A percentile compares a stretch with the other conserved stretches of the same genome.
phyloP scores from a whole-genome alignment of 2,329 filamentous ascomycete genomes.

The Dactylellina cionopaga region DNA sequence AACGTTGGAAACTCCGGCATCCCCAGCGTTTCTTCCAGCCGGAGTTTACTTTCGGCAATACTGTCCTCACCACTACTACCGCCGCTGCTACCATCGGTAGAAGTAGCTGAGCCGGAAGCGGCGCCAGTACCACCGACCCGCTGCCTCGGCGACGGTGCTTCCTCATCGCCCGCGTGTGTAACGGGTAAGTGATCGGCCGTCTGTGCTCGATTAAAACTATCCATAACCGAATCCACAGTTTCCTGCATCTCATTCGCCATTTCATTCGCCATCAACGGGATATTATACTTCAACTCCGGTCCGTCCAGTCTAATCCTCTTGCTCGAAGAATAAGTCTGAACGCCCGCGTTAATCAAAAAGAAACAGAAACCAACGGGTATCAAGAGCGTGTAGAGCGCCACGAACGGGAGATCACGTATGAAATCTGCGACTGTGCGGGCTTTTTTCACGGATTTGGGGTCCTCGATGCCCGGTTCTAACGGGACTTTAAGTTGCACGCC shows the following conservation, averaged over 20 bases:
- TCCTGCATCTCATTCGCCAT: conserved; percentile 79
- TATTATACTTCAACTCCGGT: conserved; percentile 72
- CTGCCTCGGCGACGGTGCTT: background rate
- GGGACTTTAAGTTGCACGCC: conserved; percentile 59
- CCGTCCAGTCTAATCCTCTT: conserved; percentile 77
- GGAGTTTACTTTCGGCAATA: conserved; percentile 24
- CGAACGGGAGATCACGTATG: conserved; percentile 70
- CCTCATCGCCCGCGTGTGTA: conserved; percentile 52
- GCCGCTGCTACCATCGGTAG: background rate
- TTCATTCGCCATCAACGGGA: conserved; percentile 70
- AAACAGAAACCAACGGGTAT: conserved; percentile 76
- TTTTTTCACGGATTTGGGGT: background rate
- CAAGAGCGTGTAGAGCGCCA: conserved; percentile 73
- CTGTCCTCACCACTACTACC: conserved; percentile 12
- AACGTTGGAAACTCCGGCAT: conserved; percentile 71
- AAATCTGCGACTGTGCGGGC: conserved; percentile 27
- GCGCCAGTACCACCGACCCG: background rate
- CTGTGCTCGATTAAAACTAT: conserved; percentile 75
- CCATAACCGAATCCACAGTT: conserved; percentile 80
- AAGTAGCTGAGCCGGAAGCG: background rate
- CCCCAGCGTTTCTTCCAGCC: conserved; percentile 56
- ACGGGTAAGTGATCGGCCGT: conserved; percentile 75
- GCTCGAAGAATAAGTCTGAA: conserved; percentile 79
- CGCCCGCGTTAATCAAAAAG: conserved; percentile 78
- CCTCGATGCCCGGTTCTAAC: conserved; percentile 57